Conservation (phyloP, 345 rosid species). For the Acer campestre region DNA sequence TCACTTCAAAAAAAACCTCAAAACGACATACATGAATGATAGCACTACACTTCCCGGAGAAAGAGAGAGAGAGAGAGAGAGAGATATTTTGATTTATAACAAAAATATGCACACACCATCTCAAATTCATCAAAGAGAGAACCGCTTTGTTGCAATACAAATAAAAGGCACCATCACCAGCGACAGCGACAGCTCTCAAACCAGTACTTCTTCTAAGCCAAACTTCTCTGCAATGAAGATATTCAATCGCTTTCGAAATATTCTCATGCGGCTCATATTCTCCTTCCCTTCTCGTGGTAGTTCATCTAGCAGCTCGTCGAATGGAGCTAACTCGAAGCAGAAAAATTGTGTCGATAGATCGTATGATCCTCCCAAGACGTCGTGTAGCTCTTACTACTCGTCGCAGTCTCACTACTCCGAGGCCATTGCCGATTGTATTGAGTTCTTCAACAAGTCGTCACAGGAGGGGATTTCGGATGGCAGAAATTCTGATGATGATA, state of each 20-base stretch:
- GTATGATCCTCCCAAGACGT: conserved; percentile 80
- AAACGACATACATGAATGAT: conserved; percentile 59
- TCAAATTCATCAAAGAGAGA: conserved; percentile 34
- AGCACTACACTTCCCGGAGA: conserved; percentile 53
- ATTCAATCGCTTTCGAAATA: conserved; percentile 64
- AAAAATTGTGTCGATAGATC: conserved; percentile 35
- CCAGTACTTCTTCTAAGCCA: conserved; percentile 10
- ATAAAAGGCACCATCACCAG: conserved; percentile 24
- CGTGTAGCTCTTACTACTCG: conserved; percentile 85
- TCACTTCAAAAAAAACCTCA: neutral
- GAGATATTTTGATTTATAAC: conserved; percentile 1
- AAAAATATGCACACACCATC: conserved; percentile 27
- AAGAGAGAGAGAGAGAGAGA: conserved; percentile 19
- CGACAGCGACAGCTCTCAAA: conserved; percentile 15
- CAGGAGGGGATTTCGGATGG: conserved; percentile 48
- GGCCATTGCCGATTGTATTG: conserved; percentile 95
- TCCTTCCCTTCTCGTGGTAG: conserved; percentile 44
- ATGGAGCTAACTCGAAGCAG: conserved; percentile 17
- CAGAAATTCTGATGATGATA: conserved; percentile 38
- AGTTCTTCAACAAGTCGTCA: conserved; percentile 71
- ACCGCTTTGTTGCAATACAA: conserved; percentile 49
- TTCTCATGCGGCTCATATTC: conserved; percentile 61
- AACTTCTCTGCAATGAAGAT: conserved; percentile 73
- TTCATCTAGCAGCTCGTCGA: conserved; percentile 19
- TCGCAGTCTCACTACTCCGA: conserved; percentile 78